phyloP scores from a whole-genome alignment of 805 yeast species.

The Kuraishia floccosa region DNA sequence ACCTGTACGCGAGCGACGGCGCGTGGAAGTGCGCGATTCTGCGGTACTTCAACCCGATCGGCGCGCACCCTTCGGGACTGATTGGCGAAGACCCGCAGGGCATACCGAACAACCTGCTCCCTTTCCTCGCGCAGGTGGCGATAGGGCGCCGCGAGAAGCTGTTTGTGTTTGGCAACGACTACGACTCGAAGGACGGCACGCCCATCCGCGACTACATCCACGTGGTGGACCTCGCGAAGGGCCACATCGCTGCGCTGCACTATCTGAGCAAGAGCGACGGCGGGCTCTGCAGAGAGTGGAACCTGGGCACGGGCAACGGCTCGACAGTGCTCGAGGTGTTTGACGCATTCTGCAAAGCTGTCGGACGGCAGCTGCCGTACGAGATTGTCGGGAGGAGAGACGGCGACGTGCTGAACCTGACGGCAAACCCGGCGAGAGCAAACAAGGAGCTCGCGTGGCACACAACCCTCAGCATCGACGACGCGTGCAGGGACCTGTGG shows the following conservation, averaged over 20 bases:
- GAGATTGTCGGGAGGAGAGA: conserved; percentile 56
- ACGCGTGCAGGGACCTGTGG: conserved; percentile 69
- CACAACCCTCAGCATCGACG: conserved; percentile 40
- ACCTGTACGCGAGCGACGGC: conserved; percentile 33
- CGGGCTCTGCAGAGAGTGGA: conserved; percentile 68
- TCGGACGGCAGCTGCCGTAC: conserved; percentile 52
- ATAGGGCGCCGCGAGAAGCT: conserved; percentile 57
- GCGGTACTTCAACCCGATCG: conserved; percentile 77
- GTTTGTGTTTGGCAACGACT: conserved; percentile 63
- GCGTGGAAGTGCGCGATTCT: conserved; percentile 48
- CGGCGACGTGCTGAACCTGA: conserved; percentile 69
- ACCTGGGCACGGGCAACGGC: conserved; percentile 73
- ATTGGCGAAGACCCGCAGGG: conserved; percentile 79
- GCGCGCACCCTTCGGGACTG: conserved; percentile 75
- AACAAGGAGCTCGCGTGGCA: conserved; percentile 55
- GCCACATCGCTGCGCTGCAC: conserved; percentile 62
- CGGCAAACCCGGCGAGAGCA: conserved; percentile 66
- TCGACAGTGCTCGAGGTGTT: conserved; percentile 66
- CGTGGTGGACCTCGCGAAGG: conserved; percentile 69
- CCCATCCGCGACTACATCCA: conserved; percentile 78
- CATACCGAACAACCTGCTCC: conserved; percentile 65
- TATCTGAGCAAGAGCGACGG: conserved; percentile 24
- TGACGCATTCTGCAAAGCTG: conserved; percentile 51
- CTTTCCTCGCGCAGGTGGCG: conserved; percentile 71
- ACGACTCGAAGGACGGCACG: conserved; percentile 64